Base-by-base conservation (phyloP, 2,329 filamentous ascomycete species). In the Ophiostoma australiae region DNA sequence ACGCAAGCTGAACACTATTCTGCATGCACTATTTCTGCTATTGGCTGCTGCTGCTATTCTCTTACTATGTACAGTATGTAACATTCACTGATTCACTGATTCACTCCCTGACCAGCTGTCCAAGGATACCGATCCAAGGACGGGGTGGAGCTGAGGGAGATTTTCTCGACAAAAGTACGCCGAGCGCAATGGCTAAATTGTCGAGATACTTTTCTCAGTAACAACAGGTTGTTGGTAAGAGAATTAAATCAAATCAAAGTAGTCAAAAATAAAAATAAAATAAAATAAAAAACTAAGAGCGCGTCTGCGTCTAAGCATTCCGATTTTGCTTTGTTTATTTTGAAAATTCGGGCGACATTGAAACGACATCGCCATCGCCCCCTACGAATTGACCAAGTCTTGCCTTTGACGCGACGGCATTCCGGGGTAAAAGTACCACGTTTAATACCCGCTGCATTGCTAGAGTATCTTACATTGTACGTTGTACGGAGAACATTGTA, bases 101-200 rank as follows among this genome's bases (percentile, higher is more conserved):
- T 20, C 48, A 8, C 48, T 52, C 48, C 48, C n/a, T 58, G 52
- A 31, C 52, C 52, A 58, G 52, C 52, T 58, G 23, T 58, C 52
- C 52, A 58, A 58, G 52, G 52, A 58, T 58, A 20, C 20, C 44
- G 44, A 48, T 48, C 44, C 44, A 48, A 20, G 44, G 44, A 48
- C 17, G 44, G 13, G 52, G 52, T 58, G 52, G 52, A 58, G 52
- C 52, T 58, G 52, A 58, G 52, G 52, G 52, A 58, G 52, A 58
- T 58, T 58, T 27, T 8, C 52, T 10, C 52, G 52, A 27, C 52
- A 31, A 58, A 58, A 58, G 52, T 58, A 58, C 52, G 52, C 52
- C 52, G 52, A 58, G n/a, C 11, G 52, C 10, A 20, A 58, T 41
- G 39, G n/a, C n/a, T n/a, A 41, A 41, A 41, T 13, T 13, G 15